Conservation (phyloP, 139 green algal species). For the Picochlorum sp. region DNA sequence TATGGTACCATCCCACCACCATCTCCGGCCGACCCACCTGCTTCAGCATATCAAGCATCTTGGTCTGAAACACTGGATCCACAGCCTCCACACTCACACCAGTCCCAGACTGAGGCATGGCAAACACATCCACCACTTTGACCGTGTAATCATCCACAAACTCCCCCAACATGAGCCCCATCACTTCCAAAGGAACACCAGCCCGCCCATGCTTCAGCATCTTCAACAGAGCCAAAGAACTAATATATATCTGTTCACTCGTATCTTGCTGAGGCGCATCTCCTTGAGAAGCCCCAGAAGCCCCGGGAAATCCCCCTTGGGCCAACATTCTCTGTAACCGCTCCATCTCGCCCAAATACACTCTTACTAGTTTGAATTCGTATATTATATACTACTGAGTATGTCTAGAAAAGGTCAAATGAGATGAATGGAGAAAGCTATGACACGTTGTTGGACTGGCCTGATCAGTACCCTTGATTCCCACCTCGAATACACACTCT, state of each 20-base stretch:
- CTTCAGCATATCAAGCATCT: conserved; percentile 99
- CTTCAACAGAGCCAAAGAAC: conserved; percentile 92
- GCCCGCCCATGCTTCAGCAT: conserved; percentile 99
- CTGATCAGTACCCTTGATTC: too few species aligned
- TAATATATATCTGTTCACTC: conserved; percentile 97
- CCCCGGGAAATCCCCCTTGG: conserved; percentile 16
- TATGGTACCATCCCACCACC: conserved; percentile 99
- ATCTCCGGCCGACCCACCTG: conserved; percentile 95
- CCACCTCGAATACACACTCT: too few species aligned
- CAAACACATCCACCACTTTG: conserved; percentile 97
- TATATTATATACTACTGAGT: too few species aligned
- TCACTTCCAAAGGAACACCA: conserved; percentile 99
- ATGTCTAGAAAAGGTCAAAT: too few species aligned
- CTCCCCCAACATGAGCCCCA: conserved; percentile 99
- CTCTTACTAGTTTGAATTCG: not conserved
- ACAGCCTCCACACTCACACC: conserved; percentile 97
- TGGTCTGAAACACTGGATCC: conserved; percentile 98
- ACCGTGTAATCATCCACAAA: conserved; percentile 99
- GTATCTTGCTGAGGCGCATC: conserved; percentile 88
- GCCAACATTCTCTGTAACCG: conserved; percentile 61
- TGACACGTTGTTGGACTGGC: too few species aligned
- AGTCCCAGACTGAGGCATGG: conserved; percentile 97
- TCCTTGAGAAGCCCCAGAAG: conserved; percentile 9
- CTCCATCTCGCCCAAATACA: conserved; percentile 36
- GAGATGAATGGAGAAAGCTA: too few species aligned